Base-by-base conservation (phyloP, 1,139 yeast genomes). In the Taphrina flavorubra region DNA sequence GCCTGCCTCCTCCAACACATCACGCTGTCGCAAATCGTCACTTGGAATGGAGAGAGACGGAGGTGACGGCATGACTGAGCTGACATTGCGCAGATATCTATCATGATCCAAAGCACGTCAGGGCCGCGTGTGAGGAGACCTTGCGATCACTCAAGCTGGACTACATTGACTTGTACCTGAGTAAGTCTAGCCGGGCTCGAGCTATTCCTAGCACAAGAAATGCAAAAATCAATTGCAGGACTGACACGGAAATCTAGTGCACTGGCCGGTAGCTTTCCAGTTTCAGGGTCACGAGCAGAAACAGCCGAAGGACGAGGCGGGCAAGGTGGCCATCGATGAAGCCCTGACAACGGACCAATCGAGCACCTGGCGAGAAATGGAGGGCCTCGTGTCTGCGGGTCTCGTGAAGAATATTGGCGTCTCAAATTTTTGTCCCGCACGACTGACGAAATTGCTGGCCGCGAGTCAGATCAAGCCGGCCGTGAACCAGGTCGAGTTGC, bases 391-490 rank as follows among this genome's bases (percentile, higher is more conserved):
- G 74, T 92, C 92, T 69, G 83, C 81, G 68, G 87, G 80, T 11
- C 57, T 60, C 40, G 71, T 69, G 55, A 81, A 78, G 74, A 82
- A 86, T 70, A 86, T 91, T 75, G 97, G 97, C 78, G 80, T 91
- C 70, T 90, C 97, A 73, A 92, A 92, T 83, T 90, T 88, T 81
- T 82, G 83, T 71, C 95, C 92, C 73, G 88, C 87, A 74, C 81
- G 89, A 75, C 79, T 92, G 74, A 86, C 85, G 74, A 97, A 91
- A 76, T 82, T 91, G 75, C 80, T 89, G 72, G 20, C 46, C 36
- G 87, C 89, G 72, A 84, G 81, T 74, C 2, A 25, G 4, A 86
- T 90, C 77, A 84, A 82, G 75, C 97, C 97, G 67, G 89, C 89
- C 68, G 91, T 85, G 68, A 83, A 89, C 75, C 97, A 91, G 80